Base-by-base conservation (phyloP, 1,284 basidiomycete species). In the Apiotrichum gracile region DNA sequence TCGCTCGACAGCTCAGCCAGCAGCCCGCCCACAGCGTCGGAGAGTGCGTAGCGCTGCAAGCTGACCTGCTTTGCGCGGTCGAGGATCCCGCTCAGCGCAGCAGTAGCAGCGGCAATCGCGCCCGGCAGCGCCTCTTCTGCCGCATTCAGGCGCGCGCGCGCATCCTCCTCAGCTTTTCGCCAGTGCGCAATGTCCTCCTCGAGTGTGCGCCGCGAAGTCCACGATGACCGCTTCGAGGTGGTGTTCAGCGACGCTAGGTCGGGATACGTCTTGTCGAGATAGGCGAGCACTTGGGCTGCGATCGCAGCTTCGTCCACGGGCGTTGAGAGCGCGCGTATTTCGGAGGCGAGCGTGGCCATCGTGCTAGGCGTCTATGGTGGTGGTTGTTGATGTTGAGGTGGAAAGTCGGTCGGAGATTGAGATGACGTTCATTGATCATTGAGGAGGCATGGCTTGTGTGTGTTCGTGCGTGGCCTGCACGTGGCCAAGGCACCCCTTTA, bases 61-160 rank as follows among this genome's bases (percentile, higher is more conserved):
- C 85, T 84, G 31, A 90, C 76, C 49, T 85, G 82, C 63, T 87
- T 85, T 0, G 87, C 86, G 13, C 82, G 80, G 48, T 80, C 74
- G 14, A 87, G 75, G 3, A 74, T 54, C 10, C 19, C 41, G n/a
- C 62, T 61, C 0, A 75, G 60, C 17, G 54, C 47, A 2, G 47
- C 47, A 17, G 67, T 66, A 3, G 70, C 67, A 2, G 55, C 50
- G 16, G 60, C 56, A 2, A 72, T 62, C 0, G 68, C 59, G n/a
- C 40, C 29, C 0, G 68, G 71, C 5, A 75, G 56, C 10, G 50
- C 54, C 1, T 54, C 46, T n/a, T 60, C 55, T 1, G 67, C 69
- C 9, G 55, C 58, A 5, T 53, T 60, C 8, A 73, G 61, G 60
- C 67, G 37, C 6, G 17, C 25, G 5, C 41, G 47, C 21, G 66